Evolutionary conservation across 371 early-diverging fungal species (phyloP).

Genomic region (Lichtheimia ornata): DNA sequence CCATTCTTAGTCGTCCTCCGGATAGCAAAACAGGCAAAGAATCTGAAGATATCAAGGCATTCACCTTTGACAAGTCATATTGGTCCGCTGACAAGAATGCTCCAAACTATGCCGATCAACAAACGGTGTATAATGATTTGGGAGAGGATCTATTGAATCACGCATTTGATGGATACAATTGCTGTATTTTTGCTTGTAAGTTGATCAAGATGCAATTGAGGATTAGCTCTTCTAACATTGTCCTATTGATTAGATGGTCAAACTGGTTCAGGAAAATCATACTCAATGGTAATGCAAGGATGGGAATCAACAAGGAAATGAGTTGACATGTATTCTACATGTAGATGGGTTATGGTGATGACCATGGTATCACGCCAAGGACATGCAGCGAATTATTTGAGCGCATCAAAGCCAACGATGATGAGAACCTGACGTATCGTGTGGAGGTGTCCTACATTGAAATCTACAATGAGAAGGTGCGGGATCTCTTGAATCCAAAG

Average conservation of each 20-base stretch:
- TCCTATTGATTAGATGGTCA: slow-evolving; percentile 68
- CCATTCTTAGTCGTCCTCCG: slow-evolving; percentile 62
- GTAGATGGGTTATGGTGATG: slow-evolving; percentile 69
- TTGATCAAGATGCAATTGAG: not conserved
- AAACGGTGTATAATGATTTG: slow-evolving; percentile 72
- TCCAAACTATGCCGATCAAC: slow-evolving; percentile 74
- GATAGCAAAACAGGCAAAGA: slow-evolving; percentile 39
- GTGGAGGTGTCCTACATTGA: slow-evolving; percentile 88
- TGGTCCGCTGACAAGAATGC: slow-evolving; percentile 74
- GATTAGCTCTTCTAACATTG: not conserved
- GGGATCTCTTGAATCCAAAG: slow-evolving; percentile 85
- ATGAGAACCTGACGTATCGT: slow-evolving; percentile 59
- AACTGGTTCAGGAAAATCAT: slow-evolving; percentile 85
- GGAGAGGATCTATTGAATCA: slow-evolving; percentile 81
- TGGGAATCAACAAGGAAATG: not conserved
- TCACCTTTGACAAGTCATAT: slow-evolving; percentile 85
- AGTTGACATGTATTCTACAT: not conserved
- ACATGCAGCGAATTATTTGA: slow-evolving; percentile 80
- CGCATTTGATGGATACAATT: slow-evolving; percentile 86
- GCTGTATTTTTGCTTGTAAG: slow-evolving; percentile 86
- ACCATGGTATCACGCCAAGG: slow-evolving; percentile 83
- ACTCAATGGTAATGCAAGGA: slow-evolving; percentile 64
- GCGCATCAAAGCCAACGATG: slow-evolving; percentile 51
- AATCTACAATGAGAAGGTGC: slow-evolving; percentile 86
- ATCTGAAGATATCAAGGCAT: slow-evolving; percentile 57